Evolutionary conservation across 352 stramenopile genomes (phyloP).

Genomic region (Thraustochytrium sp.): DNA sequence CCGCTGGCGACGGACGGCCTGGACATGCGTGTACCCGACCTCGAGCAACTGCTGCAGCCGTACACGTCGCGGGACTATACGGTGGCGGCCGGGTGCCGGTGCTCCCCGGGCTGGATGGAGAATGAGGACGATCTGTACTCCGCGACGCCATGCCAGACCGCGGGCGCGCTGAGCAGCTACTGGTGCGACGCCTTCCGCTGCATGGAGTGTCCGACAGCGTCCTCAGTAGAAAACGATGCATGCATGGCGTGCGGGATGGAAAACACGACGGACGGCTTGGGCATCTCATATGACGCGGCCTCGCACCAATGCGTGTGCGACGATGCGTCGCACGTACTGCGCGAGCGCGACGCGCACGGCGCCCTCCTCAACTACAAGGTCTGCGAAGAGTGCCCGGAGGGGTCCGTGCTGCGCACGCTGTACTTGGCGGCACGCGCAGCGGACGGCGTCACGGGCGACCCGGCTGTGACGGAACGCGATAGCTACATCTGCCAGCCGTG

Average conservation of each 20-base stretch:
- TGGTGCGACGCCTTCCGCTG: constrained; percentile 38
- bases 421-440: neutral
- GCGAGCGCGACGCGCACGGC: neutral
- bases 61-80: neutral
- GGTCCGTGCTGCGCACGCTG: neutral
- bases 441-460: neutral
- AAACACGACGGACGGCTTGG: neutral
- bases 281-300: neutral
- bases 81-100: neutral
- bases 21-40: neutral
- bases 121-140: constrained; percentile 16
- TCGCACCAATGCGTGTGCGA: neutral
- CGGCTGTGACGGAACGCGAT: neutral
- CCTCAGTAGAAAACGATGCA: neutral
- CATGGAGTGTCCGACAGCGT: neutral
- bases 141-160: neutral
- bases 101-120: neutral
- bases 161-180: neutral
- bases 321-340: neutral
- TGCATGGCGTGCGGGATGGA: neutral
- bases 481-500: constrained; percentile 13
- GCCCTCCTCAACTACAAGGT: neutral
- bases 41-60: neutral
- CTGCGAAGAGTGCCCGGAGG: constrained; percentile 1
- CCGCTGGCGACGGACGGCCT: neutral